A percentile compares a stretch with the other conserved stretches of the same genome.
Evolutionary conservation across 768 basidiomycete genomes (phyloP).

Genomic region (Filobasidium floriforme): DNA sequence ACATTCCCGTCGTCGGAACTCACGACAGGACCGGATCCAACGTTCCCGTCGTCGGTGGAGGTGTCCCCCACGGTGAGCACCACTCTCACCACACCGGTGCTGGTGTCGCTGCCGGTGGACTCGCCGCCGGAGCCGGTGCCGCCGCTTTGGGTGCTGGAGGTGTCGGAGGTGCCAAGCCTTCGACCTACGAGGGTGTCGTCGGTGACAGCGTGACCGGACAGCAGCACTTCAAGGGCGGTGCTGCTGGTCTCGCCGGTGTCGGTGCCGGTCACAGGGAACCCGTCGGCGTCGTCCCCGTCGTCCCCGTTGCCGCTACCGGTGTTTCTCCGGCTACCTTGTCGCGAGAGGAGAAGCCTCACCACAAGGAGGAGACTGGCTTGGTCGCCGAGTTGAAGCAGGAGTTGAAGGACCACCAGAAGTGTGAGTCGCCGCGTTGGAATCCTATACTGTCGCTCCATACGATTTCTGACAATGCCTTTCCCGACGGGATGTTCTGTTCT

Average conservation of each 20-base stretch:
- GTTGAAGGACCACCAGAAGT: conserved; percentile 18
- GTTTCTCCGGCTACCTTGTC: background rate
- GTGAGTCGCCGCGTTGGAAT: conserved; percentile 8
- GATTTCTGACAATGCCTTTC: background rate
- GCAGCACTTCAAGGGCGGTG: conserved; percentile 10
- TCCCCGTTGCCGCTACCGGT: background rate
- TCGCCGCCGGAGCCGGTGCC: conserved; percentile 8
- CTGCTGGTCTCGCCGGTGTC: background rate
- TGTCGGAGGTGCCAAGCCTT: conserved; percentile 9
- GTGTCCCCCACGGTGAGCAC: background rate
- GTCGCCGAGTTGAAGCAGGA: conserved; percentile 23
- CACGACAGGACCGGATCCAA: background rate
- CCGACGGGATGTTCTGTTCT: background rate
- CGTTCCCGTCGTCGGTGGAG: background rate
- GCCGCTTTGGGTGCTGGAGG: conserved; percentile 5
- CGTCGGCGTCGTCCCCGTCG: background rate
- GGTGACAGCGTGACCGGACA: conserved; percentile 18
- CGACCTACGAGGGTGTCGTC: conserved; percentile 10
- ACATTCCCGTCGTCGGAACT: background rate
- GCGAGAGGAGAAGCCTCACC: background rate
- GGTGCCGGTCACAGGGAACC: conserved; percentile 4
- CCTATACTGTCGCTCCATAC: too few relatives aligned
- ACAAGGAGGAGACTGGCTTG: background rate
- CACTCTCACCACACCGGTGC: conserved; percentile 14
- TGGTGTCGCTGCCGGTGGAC: conserved; percentile 1